phyloP scores from a whole-genome alignment of 257 asterid species.

The Capsicum rhomboideum region DNA sequence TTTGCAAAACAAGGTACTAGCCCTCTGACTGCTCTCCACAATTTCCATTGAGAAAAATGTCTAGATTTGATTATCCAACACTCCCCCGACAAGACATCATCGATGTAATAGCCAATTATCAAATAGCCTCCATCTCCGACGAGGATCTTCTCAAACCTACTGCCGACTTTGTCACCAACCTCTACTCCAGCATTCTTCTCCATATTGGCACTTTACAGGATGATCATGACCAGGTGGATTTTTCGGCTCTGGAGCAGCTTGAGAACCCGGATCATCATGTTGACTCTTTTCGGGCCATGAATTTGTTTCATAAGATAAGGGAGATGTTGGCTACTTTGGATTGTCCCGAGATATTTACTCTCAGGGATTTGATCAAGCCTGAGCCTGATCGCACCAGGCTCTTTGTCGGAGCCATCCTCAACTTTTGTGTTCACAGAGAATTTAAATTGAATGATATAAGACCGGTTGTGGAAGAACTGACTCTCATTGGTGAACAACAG shows the following conservation, averaged over 20 bases:
- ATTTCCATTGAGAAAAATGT: slow-evolving; percentile 24
- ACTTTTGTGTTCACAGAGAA: slow-evolving; percentile 49
- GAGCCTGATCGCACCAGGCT: slow-evolving; percentile 60
- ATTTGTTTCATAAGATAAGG: slow-evolving; percentile 41
- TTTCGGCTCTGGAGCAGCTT: slow-evolving; percentile 63
- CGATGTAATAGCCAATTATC: slow-evolving; percentile 28
- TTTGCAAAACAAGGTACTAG: too few species aligned
- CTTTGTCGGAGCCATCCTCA: slow-evolving; percentile 72
- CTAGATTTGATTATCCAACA: slow-evolving; percentile 53
- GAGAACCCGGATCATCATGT: slow-evolving; percentile 70
- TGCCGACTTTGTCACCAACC: slow-evolving; percentile 49
- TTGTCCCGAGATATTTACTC: slow-evolving; percentile 53
- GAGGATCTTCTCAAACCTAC: slow-evolving; percentile 49
- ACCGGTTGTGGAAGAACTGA: slow-evolving; percentile 43
- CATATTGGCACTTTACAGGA: slow-evolving; percentile 45
- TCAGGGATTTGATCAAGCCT: slow-evolving; percentile 66
- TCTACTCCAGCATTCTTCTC: slow-evolving; percentile 48
- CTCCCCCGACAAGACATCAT: slow-evolving; percentile 44
- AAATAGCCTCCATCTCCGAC: slow-evolving; percentile 52
- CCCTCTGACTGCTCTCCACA: neutral
- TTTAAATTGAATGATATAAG: slow-evolving; percentile 34
- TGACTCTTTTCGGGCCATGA: slow-evolving; percentile 41
- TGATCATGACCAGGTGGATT: slow-evolving; percentile 64
- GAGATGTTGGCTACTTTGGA: slow-evolving; percentile 32
- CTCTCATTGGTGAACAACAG: slow-evolving; percentile 36